Evolutionary conservation across 2,329 filamentous ascomycete genomes (phyloP).

Genomic region (Endothia cerciana): DNA sequence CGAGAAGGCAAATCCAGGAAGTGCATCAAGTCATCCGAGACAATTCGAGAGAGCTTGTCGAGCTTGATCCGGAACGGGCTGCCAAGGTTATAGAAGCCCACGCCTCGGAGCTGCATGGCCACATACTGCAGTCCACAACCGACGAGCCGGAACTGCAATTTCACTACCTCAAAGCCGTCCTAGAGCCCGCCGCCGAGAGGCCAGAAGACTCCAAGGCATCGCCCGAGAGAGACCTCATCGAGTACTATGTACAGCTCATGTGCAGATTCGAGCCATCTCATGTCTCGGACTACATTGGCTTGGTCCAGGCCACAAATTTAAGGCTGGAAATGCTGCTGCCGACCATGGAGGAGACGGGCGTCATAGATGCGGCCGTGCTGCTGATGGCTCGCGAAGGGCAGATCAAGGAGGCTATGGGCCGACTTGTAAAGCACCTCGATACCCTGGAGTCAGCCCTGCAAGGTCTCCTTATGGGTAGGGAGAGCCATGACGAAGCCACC

Average conservation of each 20-base stretch:
- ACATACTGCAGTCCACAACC: conserved; percentile 64
- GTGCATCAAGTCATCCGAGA: conserved; percentile 68
- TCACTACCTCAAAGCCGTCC: conserved; percentile 73
- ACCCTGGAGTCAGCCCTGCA: conserved; percentile 79
- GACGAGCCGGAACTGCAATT: conserved; percentile 70
- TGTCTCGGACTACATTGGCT: conserved; percentile 82
- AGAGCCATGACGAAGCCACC: conserved; percentile 58
- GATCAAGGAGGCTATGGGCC: conserved; percentile 79
- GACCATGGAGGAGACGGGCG: conserved; percentile 84
- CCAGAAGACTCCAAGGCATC: conserved; percentile 38
- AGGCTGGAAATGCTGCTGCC: conserved; percentile 80
- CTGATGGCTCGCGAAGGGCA: conserved; percentile 89
- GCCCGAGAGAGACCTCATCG: conserved; percentile 67
- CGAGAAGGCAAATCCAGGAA: conserved; percentile 71
- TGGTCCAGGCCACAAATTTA: conserved; percentile 76
- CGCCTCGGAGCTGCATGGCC: conserved; percentile 67
- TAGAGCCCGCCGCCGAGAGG: conserved; percentile 62
- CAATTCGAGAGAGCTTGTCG: conserved; percentile 68
- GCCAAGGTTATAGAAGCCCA: conserved; percentile 67
- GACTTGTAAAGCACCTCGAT: conserved; percentile 78
- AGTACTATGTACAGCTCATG: conserved; percentile 88
- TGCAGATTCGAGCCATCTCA: conserved; percentile 81
- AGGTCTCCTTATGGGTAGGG: conserved; percentile 68
- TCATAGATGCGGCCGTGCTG: conserved; percentile 90
- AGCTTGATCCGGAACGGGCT: conserved; percentile 66